Percentiles rank a stretch among this genome's conserved stretches.
These are phyloP conservation scores for Daldinia concentrica DNA, from an alignment of 495 filamentous ascomycete species.

Conservation along the genomic window DNA sequence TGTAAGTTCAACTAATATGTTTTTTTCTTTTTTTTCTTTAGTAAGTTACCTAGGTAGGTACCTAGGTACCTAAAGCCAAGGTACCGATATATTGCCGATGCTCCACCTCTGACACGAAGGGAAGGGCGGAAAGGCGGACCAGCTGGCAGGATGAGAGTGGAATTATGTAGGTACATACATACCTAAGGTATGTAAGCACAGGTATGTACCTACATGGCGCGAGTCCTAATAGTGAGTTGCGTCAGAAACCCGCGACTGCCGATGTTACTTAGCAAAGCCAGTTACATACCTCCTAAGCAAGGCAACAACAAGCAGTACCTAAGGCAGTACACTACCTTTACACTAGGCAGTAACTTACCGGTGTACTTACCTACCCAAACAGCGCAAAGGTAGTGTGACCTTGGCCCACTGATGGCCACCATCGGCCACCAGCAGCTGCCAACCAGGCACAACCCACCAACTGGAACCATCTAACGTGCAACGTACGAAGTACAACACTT, in stretches of 20 bases:
- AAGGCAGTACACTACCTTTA: no score
- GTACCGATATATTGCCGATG: not conserved
- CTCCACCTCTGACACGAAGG: not conserved
- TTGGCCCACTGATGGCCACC: not conserved
- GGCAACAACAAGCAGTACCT: not conserved
- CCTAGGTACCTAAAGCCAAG: not conserved
- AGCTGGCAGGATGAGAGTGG: not conserved
- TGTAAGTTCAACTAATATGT: not conserved
- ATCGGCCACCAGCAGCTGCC: constrained; percentile 2
- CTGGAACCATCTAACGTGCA: not conserved
- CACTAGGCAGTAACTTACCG: not conserved
- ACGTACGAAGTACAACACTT: not conserved
- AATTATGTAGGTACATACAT: no score
- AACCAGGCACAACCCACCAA: not conserved
- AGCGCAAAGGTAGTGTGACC: constrained; percentile 1
- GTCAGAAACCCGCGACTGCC: constrained; percentile 10
- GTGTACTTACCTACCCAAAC: no score
- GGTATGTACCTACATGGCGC: constrained; percentile 1
- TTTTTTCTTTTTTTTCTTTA: no score
- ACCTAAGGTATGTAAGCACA: no score
- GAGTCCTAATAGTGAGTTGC: not conserved
- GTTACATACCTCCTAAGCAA: no score
- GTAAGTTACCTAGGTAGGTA: no score
- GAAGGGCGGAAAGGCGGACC: not conserved
- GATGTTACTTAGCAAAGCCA: not conserved